phyloP scores from a whole-genome alignment of 148 eudicot species.

The Rheum nobile region DNA sequence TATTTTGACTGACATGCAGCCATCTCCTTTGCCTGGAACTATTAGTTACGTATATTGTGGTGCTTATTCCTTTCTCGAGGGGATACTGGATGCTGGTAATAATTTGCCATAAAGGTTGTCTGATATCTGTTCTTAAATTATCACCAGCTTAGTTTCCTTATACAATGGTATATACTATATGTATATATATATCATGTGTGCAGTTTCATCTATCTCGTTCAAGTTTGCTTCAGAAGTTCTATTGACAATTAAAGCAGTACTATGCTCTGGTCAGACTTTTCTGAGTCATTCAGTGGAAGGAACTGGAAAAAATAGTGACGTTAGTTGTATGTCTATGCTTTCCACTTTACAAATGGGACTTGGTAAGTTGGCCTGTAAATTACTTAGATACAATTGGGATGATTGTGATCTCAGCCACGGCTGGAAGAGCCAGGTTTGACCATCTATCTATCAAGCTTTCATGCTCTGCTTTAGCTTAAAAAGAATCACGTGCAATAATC shows the following conservation, averaged over 20 bases:
- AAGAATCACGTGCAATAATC: not conserved
- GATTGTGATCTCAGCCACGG: constrained; percentile 20
- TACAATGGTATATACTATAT: not conserved
- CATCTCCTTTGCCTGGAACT: constrained; percentile 34
- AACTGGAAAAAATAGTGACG: constrained; percentile 18
- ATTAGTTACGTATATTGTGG: constrained; percentile 38
- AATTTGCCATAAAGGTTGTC: not conserved
- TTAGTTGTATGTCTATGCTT: constrained; percentile 18
- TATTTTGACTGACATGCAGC: constrained; percentile 24
- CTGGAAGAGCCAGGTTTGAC: constrained; percentile 33
- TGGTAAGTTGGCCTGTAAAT: constrained; percentile 33
- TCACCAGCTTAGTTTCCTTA: not conserved
- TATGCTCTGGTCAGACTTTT: constrained; percentile 22
- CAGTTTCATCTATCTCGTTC: constrained; percentile 39
- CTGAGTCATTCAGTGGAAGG: constrained; percentile 18
- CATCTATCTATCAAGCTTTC: not conserved
- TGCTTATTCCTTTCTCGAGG: constrained; percentile 35
- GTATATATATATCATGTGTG: constrained; percentile 14
- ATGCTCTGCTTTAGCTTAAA: not conserved
- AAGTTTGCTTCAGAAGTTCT: constrained; percentile 47
- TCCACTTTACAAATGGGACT: constrained; percentile 29
- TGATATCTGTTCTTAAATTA: not conserved
- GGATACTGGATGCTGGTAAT: constrained; percentile 35
- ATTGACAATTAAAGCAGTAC: constrained; percentile 24
- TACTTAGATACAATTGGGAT: constrained; percentile 34